Conservation (phyloP, 768 basidiomycete genomes). For the Rickenella mellea region DNA sequence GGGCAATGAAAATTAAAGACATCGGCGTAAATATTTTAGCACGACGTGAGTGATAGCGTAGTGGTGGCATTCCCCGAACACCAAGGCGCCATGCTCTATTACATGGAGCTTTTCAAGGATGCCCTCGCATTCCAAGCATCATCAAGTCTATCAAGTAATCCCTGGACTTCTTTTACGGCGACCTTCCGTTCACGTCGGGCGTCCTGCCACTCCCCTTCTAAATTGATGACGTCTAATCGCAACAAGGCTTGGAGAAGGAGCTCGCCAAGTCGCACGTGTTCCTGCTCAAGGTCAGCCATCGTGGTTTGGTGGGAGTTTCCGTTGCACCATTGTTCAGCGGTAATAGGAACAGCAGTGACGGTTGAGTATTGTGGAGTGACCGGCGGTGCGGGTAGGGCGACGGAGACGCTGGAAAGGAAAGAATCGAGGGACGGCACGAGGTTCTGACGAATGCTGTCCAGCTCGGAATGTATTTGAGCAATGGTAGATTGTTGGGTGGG, state of each 20-base stretch:
- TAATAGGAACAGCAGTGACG: not conserved
- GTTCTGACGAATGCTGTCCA: slow-evolving; percentile 38
- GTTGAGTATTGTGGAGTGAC: slow-evolving; percentile 9
- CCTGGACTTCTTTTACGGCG: slow-evolving; percentile 82
- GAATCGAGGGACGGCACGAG: slow-evolving; percentile 48
- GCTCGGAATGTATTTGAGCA: slow-evolving; percentile 25
- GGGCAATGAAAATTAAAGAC: too few species aligned
- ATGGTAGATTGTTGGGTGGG: slow-evolving; percentile 31
- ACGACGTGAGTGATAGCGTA: too few species aligned
- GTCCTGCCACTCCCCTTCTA: slow-evolving; percentile 67
- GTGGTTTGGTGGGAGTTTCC: slow-evolving; percentile 15
- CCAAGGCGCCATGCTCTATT: too few species aligned
- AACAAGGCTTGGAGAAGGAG: slow-evolving; percentile 81
- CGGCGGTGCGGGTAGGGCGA: slow-evolving; percentile 11
- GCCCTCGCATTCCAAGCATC: slow-evolving; percentile 43
- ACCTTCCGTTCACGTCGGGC: slow-evolving; percentile 77
- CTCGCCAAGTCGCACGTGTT: slow-evolving; percentile 62
- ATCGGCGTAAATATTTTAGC: too few species aligned
- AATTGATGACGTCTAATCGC: slow-evolving; percentile 70
- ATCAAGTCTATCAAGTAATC: slow-evolving; percentile 72
- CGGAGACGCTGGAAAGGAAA: slow-evolving; percentile 34
- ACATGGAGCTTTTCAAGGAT: too few species aligned
- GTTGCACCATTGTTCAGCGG: slow-evolving; percentile 3
- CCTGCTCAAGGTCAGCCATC: slow-evolving; percentile 22
- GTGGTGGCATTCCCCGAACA: too few species aligned